Evolutionary conservation across 192 early-diverging fungal genomes (phyloP).

Genomic region (Mortierella claussenii): DNA sequence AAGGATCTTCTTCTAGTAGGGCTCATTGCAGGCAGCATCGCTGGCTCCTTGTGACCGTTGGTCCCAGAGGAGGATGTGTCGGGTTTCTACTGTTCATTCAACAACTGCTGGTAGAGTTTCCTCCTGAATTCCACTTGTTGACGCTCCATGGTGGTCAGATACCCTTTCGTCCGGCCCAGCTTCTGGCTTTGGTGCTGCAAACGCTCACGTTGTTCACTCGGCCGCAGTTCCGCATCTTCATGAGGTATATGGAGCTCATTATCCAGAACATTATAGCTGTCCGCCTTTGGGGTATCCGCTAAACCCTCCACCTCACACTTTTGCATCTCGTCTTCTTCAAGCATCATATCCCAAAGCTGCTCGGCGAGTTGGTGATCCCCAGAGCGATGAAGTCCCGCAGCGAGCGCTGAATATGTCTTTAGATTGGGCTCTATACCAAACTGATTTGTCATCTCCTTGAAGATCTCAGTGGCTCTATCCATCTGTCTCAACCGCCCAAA

Average conservation of each 20-base stretch:
- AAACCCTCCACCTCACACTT: neutral
- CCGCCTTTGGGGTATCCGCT: neutral
- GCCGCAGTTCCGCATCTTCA: neutral
- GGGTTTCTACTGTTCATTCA: slow-evolving; percentile 13
- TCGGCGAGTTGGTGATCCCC: slow-evolving; percentile 35
- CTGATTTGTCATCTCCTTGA: slow-evolving; percentile 35
- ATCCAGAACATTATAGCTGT: neutral
- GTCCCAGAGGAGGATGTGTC: neutral
- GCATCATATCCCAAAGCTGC: slow-evolving; percentile 29
- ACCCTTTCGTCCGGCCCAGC: neutral
- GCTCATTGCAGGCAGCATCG: too few relatives aligned
- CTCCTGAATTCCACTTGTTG: slow-evolving; percentile 23
- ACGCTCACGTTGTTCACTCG: neutral
- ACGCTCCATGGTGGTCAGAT: slow-evolving; percentile 18
- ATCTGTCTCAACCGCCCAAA: slow-evolving; percentile 26
- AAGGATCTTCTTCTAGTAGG: too few relatives aligned
- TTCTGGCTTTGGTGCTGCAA: neutral
- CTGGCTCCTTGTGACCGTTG: neutral
- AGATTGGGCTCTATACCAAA: slow-evolving; percentile 35
- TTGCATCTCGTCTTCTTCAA: slow-evolving; percentile 13
- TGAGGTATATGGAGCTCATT: neutral
- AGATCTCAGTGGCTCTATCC: slow-evolving; percentile 24
- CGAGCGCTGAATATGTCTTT: slow-evolving; percentile 39
- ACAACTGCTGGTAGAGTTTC: slow-evolving; percentile 18
- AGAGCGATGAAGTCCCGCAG: slow-evolving; percentile 22